Base-by-base conservation (phyloP, 805 yeast species). In the Diddensiella santjacobensis region DNA sequence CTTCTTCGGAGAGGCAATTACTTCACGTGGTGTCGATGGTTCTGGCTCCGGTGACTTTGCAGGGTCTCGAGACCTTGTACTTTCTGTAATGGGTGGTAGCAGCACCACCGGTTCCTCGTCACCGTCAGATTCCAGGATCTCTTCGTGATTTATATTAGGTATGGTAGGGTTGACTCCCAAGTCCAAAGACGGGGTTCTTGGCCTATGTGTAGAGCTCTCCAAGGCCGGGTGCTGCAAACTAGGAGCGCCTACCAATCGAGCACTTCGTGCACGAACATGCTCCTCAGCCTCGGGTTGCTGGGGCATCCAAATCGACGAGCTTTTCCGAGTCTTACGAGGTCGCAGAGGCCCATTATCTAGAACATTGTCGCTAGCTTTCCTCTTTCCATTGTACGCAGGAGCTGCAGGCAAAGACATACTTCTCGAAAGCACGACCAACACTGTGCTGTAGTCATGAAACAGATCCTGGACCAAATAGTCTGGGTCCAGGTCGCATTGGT, bases 401-500 rank as follows among this genome's bases (percentile, higher is more conserved):
- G 31, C 31, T n/a, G n/a, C n/a, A 26, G 31, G 31, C 8, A 26
- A 8, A 8, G 31, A 26, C 31, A 13, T 26, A 8, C 13, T 8
- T 13, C 31, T 8, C 31, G 31, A 11, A 4, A 40, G 43, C 8
- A 40, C 26, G 33, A 40, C 43, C 18, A 40, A 19, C 8, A 79
- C 74, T 3, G 72, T 64, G 49, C 72, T 75, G 49, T 69, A 72
- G 11, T 66, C 64, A 45, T 72, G 78, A 58, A 87, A 84, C 3
- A 85, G 81, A 56, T 84, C 87, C 6, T 74, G 74, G 0, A 81
- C 83, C 2, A 64, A 51, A 54, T 81, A 86, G 51, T 85, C 95
- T 0, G 90, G 90, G 63, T 87, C 96, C 48, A 87, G 67, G 60
- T 87, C 95, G 56, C 90, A 84, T 48, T 74, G 75, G 50, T 79